phyloP scores from a whole-genome alignment of 2,329 filamentous ascomycete species.

The Neonectria faginata region DNA sequence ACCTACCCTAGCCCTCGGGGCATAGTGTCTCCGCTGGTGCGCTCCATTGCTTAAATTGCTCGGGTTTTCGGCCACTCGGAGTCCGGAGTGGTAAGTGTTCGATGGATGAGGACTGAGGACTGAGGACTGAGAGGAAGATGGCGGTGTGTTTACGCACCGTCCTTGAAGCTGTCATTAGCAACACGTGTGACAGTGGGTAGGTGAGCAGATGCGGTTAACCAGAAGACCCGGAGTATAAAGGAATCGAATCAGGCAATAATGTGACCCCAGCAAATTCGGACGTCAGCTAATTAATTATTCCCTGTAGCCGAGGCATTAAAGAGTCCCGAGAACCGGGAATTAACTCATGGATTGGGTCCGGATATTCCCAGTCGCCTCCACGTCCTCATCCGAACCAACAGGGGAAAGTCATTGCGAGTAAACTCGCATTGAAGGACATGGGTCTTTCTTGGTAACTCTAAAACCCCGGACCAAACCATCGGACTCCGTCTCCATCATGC shows the following conservation, averaged over 20 bases:
- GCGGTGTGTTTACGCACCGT: not conserved
- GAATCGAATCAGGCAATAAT: too few species aligned
- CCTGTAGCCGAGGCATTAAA: too few species aligned
- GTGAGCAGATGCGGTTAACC: not conserved
- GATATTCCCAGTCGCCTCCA: too few species aligned
- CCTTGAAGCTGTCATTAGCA: not conserved
- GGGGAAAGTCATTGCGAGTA: too few species aligned
- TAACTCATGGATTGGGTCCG: too few species aligned
- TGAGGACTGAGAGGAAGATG: too few species aligned
- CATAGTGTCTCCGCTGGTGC: not conserved
- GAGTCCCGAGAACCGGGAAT: too few species aligned
- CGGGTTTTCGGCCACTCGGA: not conserved
- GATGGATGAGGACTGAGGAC: not conserved
- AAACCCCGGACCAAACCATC: not conserved
- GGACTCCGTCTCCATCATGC: not conserved
- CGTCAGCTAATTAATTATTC: too few species aligned
- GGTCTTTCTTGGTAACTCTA: not conserved
- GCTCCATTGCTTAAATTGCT: not conserved
- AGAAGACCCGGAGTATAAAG: not conserved
- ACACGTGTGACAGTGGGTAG: not conserved
- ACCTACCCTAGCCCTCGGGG: constrained; percentile 13
- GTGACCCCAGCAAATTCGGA: too few species aligned
- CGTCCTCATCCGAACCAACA: too few species aligned
- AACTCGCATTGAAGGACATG: not conserved
- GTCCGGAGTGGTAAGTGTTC: not conserved